phyloP scores from a whole-genome alignment of 23 red algal genomes.

The Agarophyton chilense region DNA sequence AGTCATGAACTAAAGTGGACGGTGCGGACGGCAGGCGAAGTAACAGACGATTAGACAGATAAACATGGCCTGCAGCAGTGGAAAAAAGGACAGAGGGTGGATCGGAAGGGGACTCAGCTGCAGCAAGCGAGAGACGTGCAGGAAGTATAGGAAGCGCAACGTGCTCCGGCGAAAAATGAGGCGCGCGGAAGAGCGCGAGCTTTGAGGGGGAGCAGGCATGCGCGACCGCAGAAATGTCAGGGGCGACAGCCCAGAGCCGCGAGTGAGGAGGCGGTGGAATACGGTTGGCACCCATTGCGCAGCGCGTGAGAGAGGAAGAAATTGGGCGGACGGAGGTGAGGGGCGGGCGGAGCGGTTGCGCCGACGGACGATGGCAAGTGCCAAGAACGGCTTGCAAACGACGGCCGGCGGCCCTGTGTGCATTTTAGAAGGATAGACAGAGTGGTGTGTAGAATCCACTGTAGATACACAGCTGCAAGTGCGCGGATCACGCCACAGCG shows the following conservation, averaged over 20 bases:
- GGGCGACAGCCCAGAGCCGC: neutral
- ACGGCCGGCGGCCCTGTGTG: slow-evolving; percentile 1
- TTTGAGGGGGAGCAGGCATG: slow-evolving; percentile 9
- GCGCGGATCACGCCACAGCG: slow-evolving; percentile 10
- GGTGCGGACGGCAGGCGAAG: slow-evolving; percentile 1
- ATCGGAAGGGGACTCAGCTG: slow-evolving; percentile 22
- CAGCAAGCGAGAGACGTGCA: neutral
- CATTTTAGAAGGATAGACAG: neutral
- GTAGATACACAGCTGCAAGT: no score
- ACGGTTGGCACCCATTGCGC: slow-evolving; percentile 17
- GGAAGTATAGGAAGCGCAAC: neutral
- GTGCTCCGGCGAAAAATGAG: neutral
- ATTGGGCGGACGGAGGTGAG: neutral
- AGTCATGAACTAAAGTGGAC: slow-evolving; percentile 17
- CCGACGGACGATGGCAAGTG: neutral
- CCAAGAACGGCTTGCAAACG: no score
- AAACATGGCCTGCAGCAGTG: slow-evolving; percentile 10
- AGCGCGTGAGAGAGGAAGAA: neutral
- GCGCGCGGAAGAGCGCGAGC: slow-evolving; percentile 22
- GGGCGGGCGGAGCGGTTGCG: neutral
- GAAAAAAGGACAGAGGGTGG: slow-evolving; percentile 14
- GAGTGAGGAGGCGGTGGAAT: neutral
- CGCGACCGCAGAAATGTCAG: slow-evolving; percentile 10
- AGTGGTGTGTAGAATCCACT: neutral
- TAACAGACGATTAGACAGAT: slow-evolving; percentile 3